phyloP scores from a whole-genome alignment of 495 filamentous ascomycete genomes.

The Hypoxylon crocopeplum region DNA sequence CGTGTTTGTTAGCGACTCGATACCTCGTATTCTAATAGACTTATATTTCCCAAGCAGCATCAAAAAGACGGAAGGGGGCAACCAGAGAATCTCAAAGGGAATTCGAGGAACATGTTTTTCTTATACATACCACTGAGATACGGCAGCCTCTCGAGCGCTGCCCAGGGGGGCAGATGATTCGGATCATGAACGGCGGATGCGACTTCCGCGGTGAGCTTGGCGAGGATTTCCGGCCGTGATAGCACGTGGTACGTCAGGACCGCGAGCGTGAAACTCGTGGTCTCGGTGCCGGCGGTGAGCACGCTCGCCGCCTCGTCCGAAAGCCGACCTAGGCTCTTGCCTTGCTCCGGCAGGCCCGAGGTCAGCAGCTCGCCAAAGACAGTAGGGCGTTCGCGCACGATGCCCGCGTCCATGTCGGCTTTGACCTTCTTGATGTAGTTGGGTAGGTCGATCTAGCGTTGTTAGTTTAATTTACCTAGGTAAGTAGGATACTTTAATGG shows the following conservation, averaged over 20 bases:
- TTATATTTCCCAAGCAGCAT: too few species aligned
- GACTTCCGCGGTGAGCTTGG: constrained; percentile 46
- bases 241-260: constrained; percentile 49
- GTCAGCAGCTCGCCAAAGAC: constrained; percentile 2
- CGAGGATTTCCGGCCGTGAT: constrained; percentile 37
- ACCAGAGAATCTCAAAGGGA: too few species aligned
- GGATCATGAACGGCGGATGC: constrained; percentile 20
- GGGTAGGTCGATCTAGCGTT: constrained; percentile 15
- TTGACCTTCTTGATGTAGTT: constrained; percentile 7
- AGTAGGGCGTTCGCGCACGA: neutral
- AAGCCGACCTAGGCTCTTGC: too few species aligned
- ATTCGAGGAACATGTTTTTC: too few species aligned
- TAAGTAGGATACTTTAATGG: neutral
- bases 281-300: constrained; percentile 58
- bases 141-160: constrained; percentile 41
- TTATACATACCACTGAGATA: too few species aligned
- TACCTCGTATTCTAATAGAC: too few species aligned
- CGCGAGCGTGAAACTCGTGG: constrained; percentile 48
- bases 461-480: neutral
- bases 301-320: constrained; percentile 51
- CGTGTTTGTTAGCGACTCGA: too few species aligned
- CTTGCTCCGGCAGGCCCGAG: neutral
- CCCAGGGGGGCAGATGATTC: constrained; percentile 26
- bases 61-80: too few species aligned
- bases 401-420: neutral